A percentile compares a stretch with the other conserved stretches of the same genome.
These are phyloP conservation scores for Triglochin maritima DNA, from an alignment of 106 monocot genomes.

Conservation along the genomic window DNA sequence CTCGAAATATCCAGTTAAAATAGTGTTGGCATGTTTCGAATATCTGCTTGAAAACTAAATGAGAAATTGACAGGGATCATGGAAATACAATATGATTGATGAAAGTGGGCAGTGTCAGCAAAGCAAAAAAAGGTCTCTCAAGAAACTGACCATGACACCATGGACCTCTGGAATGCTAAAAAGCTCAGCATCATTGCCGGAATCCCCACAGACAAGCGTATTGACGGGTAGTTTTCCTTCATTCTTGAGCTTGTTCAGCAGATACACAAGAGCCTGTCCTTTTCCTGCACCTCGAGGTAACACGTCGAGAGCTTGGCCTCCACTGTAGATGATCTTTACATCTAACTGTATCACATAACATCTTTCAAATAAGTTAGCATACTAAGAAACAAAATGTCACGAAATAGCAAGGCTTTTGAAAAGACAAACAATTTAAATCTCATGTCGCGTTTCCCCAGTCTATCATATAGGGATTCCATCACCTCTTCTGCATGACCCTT, in stretches of 20 bases:
- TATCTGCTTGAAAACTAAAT: background rate
- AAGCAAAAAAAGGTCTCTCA: background rate
- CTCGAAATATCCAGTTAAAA: no score
- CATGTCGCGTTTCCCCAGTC: slow-evolving; percentile 56
- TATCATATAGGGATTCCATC: slow-evolving; percentile 28
- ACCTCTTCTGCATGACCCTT: slow-evolving; percentile 57
- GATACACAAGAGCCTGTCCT: slow-evolving; percentile 82
- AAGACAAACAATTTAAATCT: background rate
- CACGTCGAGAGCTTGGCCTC: slow-evolving; percentile 68
- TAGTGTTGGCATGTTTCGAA: no score
- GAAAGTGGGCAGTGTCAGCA: background rate
- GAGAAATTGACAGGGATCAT: background rate
- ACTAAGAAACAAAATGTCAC: background rate
- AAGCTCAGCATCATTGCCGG: slow-evolving; percentile 91
- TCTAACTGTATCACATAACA: slow-evolving; percentile 39
- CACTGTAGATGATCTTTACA: slow-evolving; percentile 89
- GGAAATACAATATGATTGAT: background rate
- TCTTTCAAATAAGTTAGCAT: background rate
- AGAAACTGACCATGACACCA: slow-evolving; percentile 79
- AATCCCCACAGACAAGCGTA: slow-evolving; percentile 93
- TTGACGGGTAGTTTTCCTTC: slow-evolving; percentile 44
- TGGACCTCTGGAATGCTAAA: slow-evolving; percentile 79
- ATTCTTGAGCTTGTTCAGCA: slow-evolving; percentile 54
- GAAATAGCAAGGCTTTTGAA: background rate
- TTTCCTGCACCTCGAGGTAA: slow-evolving; percentile 86